Base-by-base conservation (phyloP, 148 eudicot species). In the Salicornia ramosissima region DNA sequence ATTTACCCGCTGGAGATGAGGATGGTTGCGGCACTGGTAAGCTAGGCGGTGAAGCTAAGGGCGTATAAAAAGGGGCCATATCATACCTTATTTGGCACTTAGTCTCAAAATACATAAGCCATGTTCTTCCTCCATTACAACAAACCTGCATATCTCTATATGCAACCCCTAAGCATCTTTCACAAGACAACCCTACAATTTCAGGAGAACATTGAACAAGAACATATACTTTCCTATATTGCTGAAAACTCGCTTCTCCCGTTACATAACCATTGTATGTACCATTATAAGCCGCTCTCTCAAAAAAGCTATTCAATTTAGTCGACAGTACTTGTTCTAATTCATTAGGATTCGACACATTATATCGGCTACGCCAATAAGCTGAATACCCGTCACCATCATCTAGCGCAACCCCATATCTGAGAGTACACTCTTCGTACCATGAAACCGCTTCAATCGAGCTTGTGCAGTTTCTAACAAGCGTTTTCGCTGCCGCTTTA, bases 191-290 rank as follows among this genome's bases (percentile, higher is more conserved):
- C 26, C 70, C 79, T 21, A 64, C 33, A 7, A 76, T 46, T 51
- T 46, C 65, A 28, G 79, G 74, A 43, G 74, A 28, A 47, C 79
- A 70, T 33, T 70, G 69, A 10, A 65, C 79, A 62, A 70, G 59
- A n/a, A 15, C 49, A 46, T 70, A 62, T 39, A 74, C 25, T 14
- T 43, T 74, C 9, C 4, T 8, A 34, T 25, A 24, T 10, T 40
- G 30, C n/a, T 30, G 40, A 51, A 18, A 67, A 30, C 22, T n/a
- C 31, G 71, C 67, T 14, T 74, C 50, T 12, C 19, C n/a, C 7
- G 67, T 67, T 12, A 12, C 71, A 36, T 31, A 68, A 2, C 73
- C 62, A 10, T 68, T 18, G 39, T 26, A 39, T 2, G 72, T 40
- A 29, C 11, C 1, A 57, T 26, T 31, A 26, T 66, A 55, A 1